Percentiles rank a stretch among this genome's conserved stretches.
phyloP scores from a whole-genome alignment of 2,329 filamentous ascomycete genomes.

The Ascochyta rabiei region DNA sequence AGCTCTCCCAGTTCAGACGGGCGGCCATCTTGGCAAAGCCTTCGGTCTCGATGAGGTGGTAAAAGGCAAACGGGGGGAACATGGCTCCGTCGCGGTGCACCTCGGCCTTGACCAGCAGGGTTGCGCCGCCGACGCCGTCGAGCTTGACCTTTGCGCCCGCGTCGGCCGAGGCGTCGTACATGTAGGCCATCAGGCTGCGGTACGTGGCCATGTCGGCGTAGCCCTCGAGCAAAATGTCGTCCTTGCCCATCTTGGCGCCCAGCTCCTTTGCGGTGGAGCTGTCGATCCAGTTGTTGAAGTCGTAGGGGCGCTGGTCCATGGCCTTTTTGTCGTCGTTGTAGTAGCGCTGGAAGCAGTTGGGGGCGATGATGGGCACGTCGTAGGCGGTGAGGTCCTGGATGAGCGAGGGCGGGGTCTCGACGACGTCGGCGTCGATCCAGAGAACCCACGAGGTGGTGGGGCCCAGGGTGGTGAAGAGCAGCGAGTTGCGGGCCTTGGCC shows the following conservation, averaged over 20 bases:
- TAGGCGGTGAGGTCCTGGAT: slow-evolving; percentile 91
- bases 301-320: slow-evolving; percentile 81
- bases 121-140: slow-evolving; percentile 93
- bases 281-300: slow-evolving; percentile 98
- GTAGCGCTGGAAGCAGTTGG: slow-evolving; percentile 93
- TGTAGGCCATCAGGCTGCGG: slow-evolving; percentile 86
- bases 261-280: slow-evolving; percentile 78
- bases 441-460: slow-evolving; percentile 93
- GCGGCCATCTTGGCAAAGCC: slow-evolving; percentile 98
- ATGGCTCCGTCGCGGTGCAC: slow-evolving; percentile 97
- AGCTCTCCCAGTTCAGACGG: slow-evolving; percentile 82
- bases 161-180: slow-evolving; percentile 63
- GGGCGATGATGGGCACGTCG: slow-evolving; percentile 88
- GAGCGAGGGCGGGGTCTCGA: slow-evolving; percentile 82
- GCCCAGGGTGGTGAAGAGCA: slow-evolving; percentile 93
- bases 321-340: slow-evolving; percentile 70
- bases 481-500: slow-evolving; percentile 90
- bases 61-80: slow-evolving; percentile 97
- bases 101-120: slow-evolving; percentile 91
- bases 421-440: slow-evolving; percentile 91
- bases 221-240: slow-evolving; percentile 92
- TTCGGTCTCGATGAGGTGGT: slow-evolving; percentile 96
- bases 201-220: slow-evolving; percentile 94
- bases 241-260: slow-evolving; percentile 79
- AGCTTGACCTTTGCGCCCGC: slow-evolving; percentile 70